phyloP scores from a whole-genome alignment of 352 stramenopile species.

The Globisporangium okanoganense region DNA sequence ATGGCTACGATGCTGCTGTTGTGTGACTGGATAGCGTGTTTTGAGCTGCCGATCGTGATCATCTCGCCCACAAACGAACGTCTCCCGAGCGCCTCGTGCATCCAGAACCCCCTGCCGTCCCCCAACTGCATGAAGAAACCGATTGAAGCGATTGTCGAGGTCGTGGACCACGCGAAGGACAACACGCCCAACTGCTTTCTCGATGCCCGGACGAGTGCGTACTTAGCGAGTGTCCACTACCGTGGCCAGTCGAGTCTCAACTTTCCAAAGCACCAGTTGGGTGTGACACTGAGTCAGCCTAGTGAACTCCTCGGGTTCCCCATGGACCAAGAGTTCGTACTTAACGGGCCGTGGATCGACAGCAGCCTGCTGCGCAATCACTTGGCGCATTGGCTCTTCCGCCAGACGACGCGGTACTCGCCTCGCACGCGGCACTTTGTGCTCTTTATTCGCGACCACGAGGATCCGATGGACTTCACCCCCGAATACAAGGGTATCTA shows the following conservation, averaged over 20 bases:
- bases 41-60: slow-evolving; percentile 5
- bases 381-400: slow-evolving; percentile 1
- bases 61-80: not conserved
- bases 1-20: not conserved
- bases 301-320: not conserved
- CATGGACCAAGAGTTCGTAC: not conserved
- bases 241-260: not conserved
- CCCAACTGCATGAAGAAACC: slow-evolving; percentile 10
- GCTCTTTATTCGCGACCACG: not conserved
- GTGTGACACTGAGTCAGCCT: not conserved
- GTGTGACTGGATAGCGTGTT: not conserved
- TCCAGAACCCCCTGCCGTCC: slow-evolving; percentile 2
- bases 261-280: not conserved
- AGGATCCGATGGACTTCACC: not conserved
- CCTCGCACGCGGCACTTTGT: not conserved
- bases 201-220: not conserved
- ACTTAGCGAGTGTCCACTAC: not conserved
- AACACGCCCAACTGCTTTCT: slow-evolving; percentile 4
- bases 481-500: not conserved
- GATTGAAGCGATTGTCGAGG: slow-evolving; percentile 6
- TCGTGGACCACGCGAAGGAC: slow-evolving; percentile 9
- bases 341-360: not conserved
- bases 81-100: not conserved
- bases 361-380: not conserved
- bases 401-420: not conserved